These are phyloP conservation scores for Cercospora canescens DNA, from an alignment of 2,329 filamentous ascomycete species.

Conservation along the genomic window DNA sequence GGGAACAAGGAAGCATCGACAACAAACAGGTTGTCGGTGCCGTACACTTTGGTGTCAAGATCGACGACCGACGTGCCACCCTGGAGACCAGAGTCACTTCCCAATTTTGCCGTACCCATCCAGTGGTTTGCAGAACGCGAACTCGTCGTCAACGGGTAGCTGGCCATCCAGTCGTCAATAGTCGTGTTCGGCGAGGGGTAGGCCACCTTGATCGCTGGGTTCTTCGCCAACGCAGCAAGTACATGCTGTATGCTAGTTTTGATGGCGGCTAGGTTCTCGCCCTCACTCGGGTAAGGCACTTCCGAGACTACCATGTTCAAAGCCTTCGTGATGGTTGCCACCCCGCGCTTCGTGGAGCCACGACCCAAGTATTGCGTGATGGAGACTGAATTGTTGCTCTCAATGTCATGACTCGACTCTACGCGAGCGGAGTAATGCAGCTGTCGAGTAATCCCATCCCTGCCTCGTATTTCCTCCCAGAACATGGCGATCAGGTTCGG, in stretches of 20 bases:
- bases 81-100: constrained; percentile 45
- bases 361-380: constrained; percentile 62
- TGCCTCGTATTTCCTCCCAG: constrained; percentile 58
- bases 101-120: constrained; percentile 44
- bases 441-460: constrained; percentile 62
- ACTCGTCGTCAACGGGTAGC: constrained; percentile 42
- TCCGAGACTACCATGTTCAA: constrained; percentile 61
- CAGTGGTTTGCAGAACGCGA: constrained; percentile 48
- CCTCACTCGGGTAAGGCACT: constrained; percentile 59
- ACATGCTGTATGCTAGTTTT: constrained; percentile 64
- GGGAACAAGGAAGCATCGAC: constrained; percentile 70
- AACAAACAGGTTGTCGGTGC: constrained; percentile 67
- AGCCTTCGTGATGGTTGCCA: constrained; percentile 59
- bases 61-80: constrained; percentile 51
- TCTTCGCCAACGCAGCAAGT: constrained; percentile 53
- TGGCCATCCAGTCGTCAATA: constrained; percentile 56
- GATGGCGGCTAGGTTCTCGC: constrained; percentile 63
- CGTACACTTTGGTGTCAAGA: constrained; percentile 53
- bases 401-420: constrained; percentile 54
- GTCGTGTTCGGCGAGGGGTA: constrained; percentile 55
- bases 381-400: constrained; percentile 41
- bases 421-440: constrained; percentile 68
- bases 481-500: constrained; percentile 66
- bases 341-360: constrained; percentile 62
- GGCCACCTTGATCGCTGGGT: constrained; percentile 58